Conservation (phyloP, 176 grass and related monocot species). For the Oryza meyeriana region DNA sequence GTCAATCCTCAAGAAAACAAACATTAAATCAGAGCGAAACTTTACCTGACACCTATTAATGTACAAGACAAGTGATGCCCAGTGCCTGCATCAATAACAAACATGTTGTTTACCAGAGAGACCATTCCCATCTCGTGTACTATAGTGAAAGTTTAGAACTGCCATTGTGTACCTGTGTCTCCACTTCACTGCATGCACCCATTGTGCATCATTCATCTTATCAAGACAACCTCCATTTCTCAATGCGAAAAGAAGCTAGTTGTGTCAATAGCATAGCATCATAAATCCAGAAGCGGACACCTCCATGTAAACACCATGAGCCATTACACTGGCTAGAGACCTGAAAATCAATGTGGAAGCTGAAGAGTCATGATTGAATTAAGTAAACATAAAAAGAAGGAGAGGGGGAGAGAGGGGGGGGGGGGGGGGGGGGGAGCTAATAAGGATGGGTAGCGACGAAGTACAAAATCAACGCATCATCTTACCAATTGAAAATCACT, state of each 20-base stretch:
- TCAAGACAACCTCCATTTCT: background rate
- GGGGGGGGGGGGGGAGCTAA: too few species aligned
- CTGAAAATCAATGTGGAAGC: background rate
- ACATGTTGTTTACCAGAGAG: background rate
- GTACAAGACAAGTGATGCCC: background rate
- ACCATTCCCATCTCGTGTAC: background rate
- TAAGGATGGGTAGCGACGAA: background rate
- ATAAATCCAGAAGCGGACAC: conserved; percentile 16
- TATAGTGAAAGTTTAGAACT: background rate
- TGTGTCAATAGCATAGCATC: conserved; percentile 3
- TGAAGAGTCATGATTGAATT: background rate
- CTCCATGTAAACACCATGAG: background rate
- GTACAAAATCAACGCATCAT: background rate
- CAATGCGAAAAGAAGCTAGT: background rate
- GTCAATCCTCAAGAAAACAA: conserved; percentile 13
- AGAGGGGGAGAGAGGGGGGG: background rate
- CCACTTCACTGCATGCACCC: background rate
- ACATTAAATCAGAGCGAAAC: background rate
- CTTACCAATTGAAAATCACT: conserved; percentile 26
- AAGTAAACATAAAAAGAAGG: background rate
- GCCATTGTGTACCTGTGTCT: conserved; percentile 19
- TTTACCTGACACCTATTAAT: conserved; percentile 7
- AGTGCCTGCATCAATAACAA: conserved; percentile 18
- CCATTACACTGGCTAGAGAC: background rate
- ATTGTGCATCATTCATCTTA: background rate